phyloP scores from a whole-genome alignment of 352 stramenopile genomes.

The Globisporangium ultimum region DNA sequence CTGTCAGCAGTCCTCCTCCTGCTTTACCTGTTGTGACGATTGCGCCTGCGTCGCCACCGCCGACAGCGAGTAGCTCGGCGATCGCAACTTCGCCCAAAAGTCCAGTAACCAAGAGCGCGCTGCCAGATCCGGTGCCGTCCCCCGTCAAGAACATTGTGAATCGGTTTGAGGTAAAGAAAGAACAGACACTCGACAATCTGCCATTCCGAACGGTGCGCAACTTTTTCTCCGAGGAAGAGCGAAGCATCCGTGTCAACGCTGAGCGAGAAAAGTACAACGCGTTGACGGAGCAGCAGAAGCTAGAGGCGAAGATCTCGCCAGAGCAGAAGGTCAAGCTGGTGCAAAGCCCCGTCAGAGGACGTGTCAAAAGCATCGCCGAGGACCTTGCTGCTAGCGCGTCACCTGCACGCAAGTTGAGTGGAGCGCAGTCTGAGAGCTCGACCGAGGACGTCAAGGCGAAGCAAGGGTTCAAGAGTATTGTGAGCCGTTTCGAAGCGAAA shows the following conservation, averaged over 20 bases:
- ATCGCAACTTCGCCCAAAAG: too few species aligned
- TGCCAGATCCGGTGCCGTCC: background rate
- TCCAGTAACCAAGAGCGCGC: too few species aligned
- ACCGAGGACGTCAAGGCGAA: background rate
- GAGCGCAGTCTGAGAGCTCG: background rate
- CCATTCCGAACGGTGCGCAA: slow-evolving; percentile 48
- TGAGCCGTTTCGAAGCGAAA: slow-evolving; percentile 21
- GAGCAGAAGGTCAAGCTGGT: slow-evolving; percentile 4
- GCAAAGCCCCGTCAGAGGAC: background rate
- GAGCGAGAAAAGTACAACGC: slow-evolving; percentile 55
- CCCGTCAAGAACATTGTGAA: slow-evolving; percentile 36
- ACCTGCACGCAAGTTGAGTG: too few species aligned
- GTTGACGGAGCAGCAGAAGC: slow-evolving; percentile 39
- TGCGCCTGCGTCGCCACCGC: too few species aligned
- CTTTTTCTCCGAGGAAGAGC: slow-evolving; percentile 46
- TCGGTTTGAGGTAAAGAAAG: slow-evolving; percentile 52
- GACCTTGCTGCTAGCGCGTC: too few species aligned
- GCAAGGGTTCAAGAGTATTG: slow-evolving; percentile 3
- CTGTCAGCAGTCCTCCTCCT: too few species aligned
- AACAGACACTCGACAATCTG: slow-evolving; percentile 44
- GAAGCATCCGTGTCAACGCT: slow-evolving; percentile 38
- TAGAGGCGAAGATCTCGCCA: slow-evolving; percentile 19
- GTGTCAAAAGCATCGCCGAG: too few species aligned
- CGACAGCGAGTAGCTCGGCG: too few species aligned
- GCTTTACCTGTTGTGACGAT: too few species aligned